A percentile compares a stretch with the other conserved stretches of the same genome.
These are phyloP conservation scores for Barnettozyma siamensis DNA, from an alignment of 805 yeast species.

Conservation along the genomic window DNA sequence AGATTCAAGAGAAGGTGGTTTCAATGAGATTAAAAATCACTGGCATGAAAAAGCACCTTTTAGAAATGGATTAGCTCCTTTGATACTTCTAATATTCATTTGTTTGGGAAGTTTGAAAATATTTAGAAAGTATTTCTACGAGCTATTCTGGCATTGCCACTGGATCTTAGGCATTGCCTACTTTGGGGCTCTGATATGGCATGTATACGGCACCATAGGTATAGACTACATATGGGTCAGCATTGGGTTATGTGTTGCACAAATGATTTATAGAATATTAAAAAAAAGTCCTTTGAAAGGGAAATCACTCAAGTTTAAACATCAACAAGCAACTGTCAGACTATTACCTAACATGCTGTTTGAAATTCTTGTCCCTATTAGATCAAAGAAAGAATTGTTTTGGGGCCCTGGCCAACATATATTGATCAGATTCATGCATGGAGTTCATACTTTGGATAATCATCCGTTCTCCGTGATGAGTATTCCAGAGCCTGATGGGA, in stretches of 20 bases:
- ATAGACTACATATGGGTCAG: slow-evolving; percentile 45
- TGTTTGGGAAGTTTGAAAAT: slow-evolving; percentile 38
- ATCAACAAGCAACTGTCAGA: slow-evolving; percentile 31
- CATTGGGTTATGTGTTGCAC: slow-evolving; percentile 45
- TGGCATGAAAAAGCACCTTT: slow-evolving; percentile 23
- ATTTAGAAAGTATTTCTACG: slow-evolving; percentile 38
- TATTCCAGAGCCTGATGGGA: slow-evolving; percentile 15
- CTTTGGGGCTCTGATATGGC: slow-evolving; percentile 42
- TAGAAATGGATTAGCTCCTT: slow-evolving; percentile 43
- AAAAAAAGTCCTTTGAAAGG: slow-evolving; percentile 44
- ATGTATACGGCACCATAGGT: slow-evolving; percentile 31
- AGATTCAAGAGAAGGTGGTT: slow-evolving; percentile 44
- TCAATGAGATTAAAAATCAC: slow-evolving; percentile 18
- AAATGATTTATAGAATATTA: slow-evolving; percentile 40
- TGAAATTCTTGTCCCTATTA: slow-evolving; percentile 29
- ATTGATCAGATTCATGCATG: slow-evolving; percentile 40
- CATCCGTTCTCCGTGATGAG: slow-evolving; percentile 53
- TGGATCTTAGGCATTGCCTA: slow-evolving; percentile 49
- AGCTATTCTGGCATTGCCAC: slow-evolving; percentile 44
- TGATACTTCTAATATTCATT: slow-evolving; percentile 38
- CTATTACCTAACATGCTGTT: slow-evolving; percentile 26
- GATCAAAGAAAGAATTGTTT: slow-evolving; percentile 24
- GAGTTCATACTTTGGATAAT: slow-evolving; percentile 39
- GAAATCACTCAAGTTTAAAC: slow-evolving; percentile 32
- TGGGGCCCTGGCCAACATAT: slow-evolving; percentile 57